These are phyloP conservation scores for Populus simonii DNA, from an alignment of 345 rosid species.

Conservation along the genomic window DNA sequence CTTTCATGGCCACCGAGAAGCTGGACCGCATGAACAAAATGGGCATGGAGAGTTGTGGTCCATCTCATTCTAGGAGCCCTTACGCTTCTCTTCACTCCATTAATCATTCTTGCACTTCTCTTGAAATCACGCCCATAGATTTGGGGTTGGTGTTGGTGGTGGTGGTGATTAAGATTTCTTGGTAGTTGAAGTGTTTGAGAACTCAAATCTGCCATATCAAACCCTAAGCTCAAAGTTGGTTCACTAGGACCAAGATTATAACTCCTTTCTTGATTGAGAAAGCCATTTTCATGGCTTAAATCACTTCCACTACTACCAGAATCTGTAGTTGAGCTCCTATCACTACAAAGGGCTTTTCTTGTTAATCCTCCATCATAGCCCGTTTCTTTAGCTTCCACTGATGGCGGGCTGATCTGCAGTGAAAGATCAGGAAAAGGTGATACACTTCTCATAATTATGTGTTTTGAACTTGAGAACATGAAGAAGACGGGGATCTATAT, in stretches of 20 bases:
- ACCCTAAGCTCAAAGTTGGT: conserved; percentile 68
- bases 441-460: conserved; percentile 24
- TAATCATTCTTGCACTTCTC: conserved; percentile 47
- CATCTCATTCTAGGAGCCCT: conserved; percentile 99
- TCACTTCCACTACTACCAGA: conserved; percentile 72
- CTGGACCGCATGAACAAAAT: conserved; percentile 92
- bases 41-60: conserved; percentile 94
- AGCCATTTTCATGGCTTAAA: conserved; percentile 64
- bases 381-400: conserved; percentile 23
- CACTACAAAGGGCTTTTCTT: conserved; percentile 36
- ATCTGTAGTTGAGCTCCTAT: conserved; percentile 65
- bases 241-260: conserved; percentile 25
- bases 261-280: conserved; percentile 26
- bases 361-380: conserved; percentile 18
- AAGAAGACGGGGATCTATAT: conserved; percentile 18
- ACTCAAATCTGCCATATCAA: conserved; percentile 40
- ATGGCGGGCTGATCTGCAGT: conserved; percentile 82
- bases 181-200: conserved; percentile 20
- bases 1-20: conserved; percentile 99
- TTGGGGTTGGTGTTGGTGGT: conserved; percentile 55
- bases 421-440: conserved; percentile 74
- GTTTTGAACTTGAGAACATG: conserved; percentile 39
- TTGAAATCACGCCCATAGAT: conserved; percentile 78
- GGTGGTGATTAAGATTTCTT: conserved; percentile 28
- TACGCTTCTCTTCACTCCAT: conserved; percentile 56